Conservation (phyloP, 2,329 filamentous ascomycete species). For the Stagonosporopsis vannaccii region DNA sequence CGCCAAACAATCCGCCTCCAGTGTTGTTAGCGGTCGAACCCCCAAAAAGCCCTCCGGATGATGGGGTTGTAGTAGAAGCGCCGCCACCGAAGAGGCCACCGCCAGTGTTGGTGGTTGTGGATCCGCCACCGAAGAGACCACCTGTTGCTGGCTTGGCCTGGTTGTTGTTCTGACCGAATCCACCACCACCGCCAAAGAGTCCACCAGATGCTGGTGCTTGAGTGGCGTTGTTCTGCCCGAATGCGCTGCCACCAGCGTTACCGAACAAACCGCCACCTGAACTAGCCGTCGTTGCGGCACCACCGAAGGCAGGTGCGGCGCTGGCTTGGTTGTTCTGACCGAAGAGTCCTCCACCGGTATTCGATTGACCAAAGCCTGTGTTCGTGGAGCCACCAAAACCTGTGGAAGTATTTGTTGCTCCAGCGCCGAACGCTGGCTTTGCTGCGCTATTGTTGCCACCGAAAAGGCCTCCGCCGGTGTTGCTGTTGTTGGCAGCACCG, state of each 20-base stretch:
- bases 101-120: conserved; percentile 34
- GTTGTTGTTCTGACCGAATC: conserved; percentile 47
- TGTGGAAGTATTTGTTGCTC: conserved; percentile 35
- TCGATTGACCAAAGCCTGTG: conserved; percentile 38
- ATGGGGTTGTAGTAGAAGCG: conserved; percentile 44
- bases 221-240: conserved; percentile 43
- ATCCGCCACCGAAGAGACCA: conserved; percentile 45
- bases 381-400: conserved; percentile 38
- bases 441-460: conserved; percentile 50
- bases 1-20: conserved; percentile 54
- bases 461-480: conserved; percentile 56
- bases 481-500: conserved; percentile 34
- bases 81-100: conserved; percentile 43
- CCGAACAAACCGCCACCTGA: conserved; percentile 42
- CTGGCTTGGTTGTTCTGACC: conserved; percentile 41
- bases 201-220: conserved; percentile 42
- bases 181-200: conserved; percentile 52
- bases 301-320: conserved; percentile 39
- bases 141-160: conserved; percentile 50
- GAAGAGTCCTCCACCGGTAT: conserved; percentile 44
- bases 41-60: conserved; percentile 62
- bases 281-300: conserved; percentile 33
- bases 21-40: conserved; percentile 23
- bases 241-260: conserved; percentile 33
- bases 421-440: conserved; percentile 46